Evolutionary conservation across 2,329 filamentous ascomycete genomes (phyloP), one percentile per base, ranked within the genome.

Genomic region (Epichloe coenophiala): DNA sequence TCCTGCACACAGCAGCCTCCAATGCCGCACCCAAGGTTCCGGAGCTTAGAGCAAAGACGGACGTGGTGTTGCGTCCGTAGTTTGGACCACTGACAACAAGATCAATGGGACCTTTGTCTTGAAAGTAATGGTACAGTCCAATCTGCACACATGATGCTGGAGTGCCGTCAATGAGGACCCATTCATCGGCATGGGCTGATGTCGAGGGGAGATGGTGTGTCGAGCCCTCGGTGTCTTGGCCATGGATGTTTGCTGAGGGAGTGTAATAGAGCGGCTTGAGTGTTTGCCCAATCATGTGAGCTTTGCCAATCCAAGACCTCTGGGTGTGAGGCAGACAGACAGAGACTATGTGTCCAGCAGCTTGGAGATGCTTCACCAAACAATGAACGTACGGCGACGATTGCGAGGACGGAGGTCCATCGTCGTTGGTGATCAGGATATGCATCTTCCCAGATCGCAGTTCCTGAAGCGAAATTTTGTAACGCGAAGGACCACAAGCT

Each of bases 291-390:
- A 97, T 89, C 62, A 97, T 86, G 68, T 97, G 93, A 3, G 93
- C 93, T 73, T 98, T 98, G 60, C 90, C 90, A 61, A 98, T 97
- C 93, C 93, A 98, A 51, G 89, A 95, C 55, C 91, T 83, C 70
- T 98, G 93, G 6, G 83, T 84, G 65, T 96, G 81, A 2, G 93
- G 93, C 13, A 98, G 79, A 56, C 93, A 85, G 47, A 98, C 90
- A 7, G 88, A 95, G 54, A 97, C 88, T n/a, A 72, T 76, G 68
- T 96, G 91, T 7, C 89, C 89, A 35, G 84, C 81, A 51, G 74
- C 68, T 64, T 88, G 81, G 47, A 93, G 81, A 49, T 78, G 77
- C 53, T 79, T 72, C 41, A 90, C 77, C 52, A 91, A 77, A 54
- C 79, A 82, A 70, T 88, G 85, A 54, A 91, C 78, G 61, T 91